These are phyloP conservation scores for Scleromitrula shiraiana DNA, from an alignment of 2,329 filamentous ascomycete species.

Conservation along the genomic window DNA sequence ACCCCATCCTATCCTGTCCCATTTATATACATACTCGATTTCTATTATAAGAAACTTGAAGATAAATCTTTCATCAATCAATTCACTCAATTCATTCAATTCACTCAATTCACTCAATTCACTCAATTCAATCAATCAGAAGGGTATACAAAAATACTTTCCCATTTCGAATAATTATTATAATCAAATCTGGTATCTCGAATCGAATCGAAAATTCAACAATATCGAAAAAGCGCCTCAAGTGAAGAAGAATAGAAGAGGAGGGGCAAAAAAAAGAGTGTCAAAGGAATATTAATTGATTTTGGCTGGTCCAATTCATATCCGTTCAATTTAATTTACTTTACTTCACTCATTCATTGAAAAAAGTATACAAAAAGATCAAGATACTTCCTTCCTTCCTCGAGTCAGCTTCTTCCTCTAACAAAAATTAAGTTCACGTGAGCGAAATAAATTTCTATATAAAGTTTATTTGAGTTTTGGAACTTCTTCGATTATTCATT, in stretches of 20 bases:
- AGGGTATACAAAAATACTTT: background rate
- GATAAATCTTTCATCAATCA: background rate
- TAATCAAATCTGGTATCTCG: background rate
- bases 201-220: background rate
- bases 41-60: background rate
- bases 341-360: background rate
- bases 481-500: too few relatives aligned
- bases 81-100: too few relatives aligned
- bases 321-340: conserved; percentile 10
- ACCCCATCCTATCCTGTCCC: conserved; percentile 9
- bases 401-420: too few relatives aligned
- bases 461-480: too few relatives aligned
- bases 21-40: background rate
- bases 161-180: background rate
- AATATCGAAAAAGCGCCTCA: background rate
- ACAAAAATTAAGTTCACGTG: too few relatives aligned
- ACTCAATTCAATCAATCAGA: background rate
- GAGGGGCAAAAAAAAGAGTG: too few relatives aligned
- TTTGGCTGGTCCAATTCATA: conserved; percentile 13
- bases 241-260: conserved; percentile 1
- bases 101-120: too few relatives aligned
- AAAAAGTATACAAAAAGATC: background rate
- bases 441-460: too few relatives aligned
- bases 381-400: too few relatives aligned
- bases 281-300: conserved; percentile 4